Base-by-base conservation (phyloP, 192 early-diverging fungal genomes). In the Funneliformis geosporum region DNA sequence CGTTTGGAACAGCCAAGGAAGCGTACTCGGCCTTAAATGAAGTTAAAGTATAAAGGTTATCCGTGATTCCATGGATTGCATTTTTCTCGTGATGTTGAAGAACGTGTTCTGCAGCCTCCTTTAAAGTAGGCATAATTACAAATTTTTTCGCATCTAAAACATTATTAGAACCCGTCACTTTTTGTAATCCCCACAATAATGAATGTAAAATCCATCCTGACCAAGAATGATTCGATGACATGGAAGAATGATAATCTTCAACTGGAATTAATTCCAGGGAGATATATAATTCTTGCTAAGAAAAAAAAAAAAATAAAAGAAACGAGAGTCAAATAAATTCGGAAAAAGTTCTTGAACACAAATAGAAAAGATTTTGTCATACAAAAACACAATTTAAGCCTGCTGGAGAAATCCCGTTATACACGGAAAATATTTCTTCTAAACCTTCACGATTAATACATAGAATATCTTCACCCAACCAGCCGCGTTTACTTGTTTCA, bases 21-120 rank as follows among this genome's bases (percentile, higher is more conserved):
- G 73, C 72, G 38, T 46, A 81, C n/a, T 75, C 47, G 5, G 33
- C 73, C 25, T 73, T 81, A 50, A 81, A 77, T 44, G 61, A 44
- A 38, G 73, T 23, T 9, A 76, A n/a, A 5, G 80, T 81, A 42
- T 21, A 75, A 8, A 81, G 28, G 47, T 81, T 62, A 59, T 79
- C 21, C 9, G 55, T 14, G 28, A 38, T 44, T 43, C 82, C 33
- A 40, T 86, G 18, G 50, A 80, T 43, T 60, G 40, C 23, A 76
- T 55, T 62, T 64, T 76, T 64, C 12, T 61, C 60, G 3, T 76
- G 75, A 76, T 64, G 42, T 64, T 65, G 28, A 40, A 64, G 8
- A 11, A 76, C 28, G 11, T 12, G 38, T 8, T 23, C 23, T 21
- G 75, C 60, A 14, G 61, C 60, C 65, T 76, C 75, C 46, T 61